Conservation (phyloP, 768 basidiomycete genomes). For the Floccularia luteovirens region DNA sequence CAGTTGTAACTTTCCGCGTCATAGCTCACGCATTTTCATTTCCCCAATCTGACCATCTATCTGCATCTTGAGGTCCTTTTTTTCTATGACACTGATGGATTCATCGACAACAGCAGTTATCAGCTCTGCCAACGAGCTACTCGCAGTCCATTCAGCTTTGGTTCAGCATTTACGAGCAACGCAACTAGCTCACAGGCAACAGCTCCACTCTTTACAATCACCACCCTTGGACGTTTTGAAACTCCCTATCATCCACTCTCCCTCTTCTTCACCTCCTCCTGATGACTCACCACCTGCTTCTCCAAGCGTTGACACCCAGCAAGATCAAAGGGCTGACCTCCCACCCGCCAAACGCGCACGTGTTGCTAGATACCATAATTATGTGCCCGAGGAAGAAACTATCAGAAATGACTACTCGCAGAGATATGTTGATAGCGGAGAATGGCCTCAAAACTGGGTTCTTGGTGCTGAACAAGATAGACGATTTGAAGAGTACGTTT, state of each 20-base stretch:
- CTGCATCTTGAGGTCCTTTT: no score
- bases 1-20: no score
- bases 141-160: slow-evolving; percentile 54
- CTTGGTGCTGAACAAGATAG: slow-evolving; percentile 82
- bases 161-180: slow-evolving; percentile 44
- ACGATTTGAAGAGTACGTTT: slow-evolving; percentile 89
- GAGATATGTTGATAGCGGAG: slow-evolving; percentile 84
- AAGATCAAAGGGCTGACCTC: slow-evolving; percentile 27
- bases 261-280: slow-evolving; percentile 38
- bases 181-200: slow-evolving; percentile 51
- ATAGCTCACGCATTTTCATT: no score
- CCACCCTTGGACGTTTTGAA: slow-evolving; percentile 33
- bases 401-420: slow-evolving; percentile 94
- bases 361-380: slow-evolving; percentile 65
- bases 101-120: slow-evolving; percentile 50
- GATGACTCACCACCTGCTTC: slow-evolving; percentile 38
- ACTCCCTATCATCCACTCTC: slow-evolving; percentile 8
- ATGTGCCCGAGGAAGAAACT: slow-evolving; percentile 91
- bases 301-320: slow-evolving; percentile 25
- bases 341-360: slow-evolving; percentile 73
- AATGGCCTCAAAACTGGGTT: slow-evolving; percentile 93
- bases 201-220: slow-evolving; percentile 45
- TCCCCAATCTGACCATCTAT: no score
- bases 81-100: no score
- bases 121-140: slow-evolving; percentile 55